Conservation (phyloP, 2,329 filamentous ascomycete genomes). For the Paracamarosporium sp. region DNA sequence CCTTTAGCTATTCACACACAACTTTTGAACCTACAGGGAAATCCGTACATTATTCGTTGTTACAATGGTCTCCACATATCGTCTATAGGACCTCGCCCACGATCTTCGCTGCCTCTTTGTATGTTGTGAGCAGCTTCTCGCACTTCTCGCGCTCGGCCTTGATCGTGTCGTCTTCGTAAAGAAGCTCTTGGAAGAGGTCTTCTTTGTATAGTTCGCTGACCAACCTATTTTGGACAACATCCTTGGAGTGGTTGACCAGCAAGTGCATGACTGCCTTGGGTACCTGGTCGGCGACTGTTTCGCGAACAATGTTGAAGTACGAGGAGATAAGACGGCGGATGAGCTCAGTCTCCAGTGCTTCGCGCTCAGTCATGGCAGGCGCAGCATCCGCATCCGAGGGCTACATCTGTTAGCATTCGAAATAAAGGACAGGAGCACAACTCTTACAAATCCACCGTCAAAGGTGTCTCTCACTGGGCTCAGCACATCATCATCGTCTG, state of each 20-base stretch:
- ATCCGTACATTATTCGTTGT: conserved; percentile 17
- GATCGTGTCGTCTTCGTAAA: conserved; percentile 97
- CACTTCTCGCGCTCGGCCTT: conserved; percentile 99
- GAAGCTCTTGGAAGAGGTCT: conserved; percentile 83
- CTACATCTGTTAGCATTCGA: conserved; percentile 33
- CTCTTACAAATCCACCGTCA: conserved; percentile 68
- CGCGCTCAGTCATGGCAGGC: conserved; percentile 90
- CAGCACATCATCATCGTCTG: conserved; percentile 51
- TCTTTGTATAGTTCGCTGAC: conserved; percentile 97
- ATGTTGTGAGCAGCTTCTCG: conserved; percentile 92
- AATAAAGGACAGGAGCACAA: conserved; percentile 17
- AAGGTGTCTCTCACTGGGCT: conserved; percentile 47
- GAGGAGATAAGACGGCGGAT: conserved; percentile 96
- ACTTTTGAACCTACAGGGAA: conserved; percentile 32
- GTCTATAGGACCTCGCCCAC: conserved; percentile 79
- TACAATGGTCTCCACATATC: conserved; percentile 17
- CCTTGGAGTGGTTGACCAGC: conserved; percentile 97
- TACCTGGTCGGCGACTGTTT: conserved; percentile 98
- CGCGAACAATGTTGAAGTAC: conserved; percentile 98
- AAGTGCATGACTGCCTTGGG: conserved; percentile 99
- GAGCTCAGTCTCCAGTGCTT: conserved; percentile 96
- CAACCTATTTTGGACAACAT: conserved; percentile 94
- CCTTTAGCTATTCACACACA: conserved; percentile 29
- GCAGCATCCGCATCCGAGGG: conserved; percentile 63
- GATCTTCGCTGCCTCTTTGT: conserved; percentile 97